Evolutionary conservation across 371 early-diverging fungal species (phyloP), one percentile per base, ranked within the genome.

Genomic region (Lichtheimia ornata): DNA sequence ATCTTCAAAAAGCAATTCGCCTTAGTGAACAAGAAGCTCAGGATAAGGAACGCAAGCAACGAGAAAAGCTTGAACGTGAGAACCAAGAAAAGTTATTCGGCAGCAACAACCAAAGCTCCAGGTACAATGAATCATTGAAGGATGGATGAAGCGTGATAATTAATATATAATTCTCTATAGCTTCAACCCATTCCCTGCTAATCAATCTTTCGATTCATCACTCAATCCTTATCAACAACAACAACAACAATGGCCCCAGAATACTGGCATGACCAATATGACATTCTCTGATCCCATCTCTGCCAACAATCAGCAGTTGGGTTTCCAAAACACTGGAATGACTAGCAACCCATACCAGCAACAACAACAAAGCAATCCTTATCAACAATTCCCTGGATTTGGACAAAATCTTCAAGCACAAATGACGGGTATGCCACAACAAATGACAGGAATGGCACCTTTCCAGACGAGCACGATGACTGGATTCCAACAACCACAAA

Each of bases 11-110:
- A 42, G 81, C 81, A 2, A 62, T 80, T 12, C 66, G 69, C 17
- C 59, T 80, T 20, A 80, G 81, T 49, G 71, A 75, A 56, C 67
- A 72, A 63, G 79, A 78, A 51, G 73, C 71, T 11, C 40, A 58
- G n/a, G 77, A 77, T 25, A 68, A 71, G 42, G 77, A 76, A 60
- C 63, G 56, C 49, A 68, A 69, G 51, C 62, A 73, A 41, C 61
- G 54, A 41, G 72, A 72, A 44, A 59, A 59, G 35, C 60, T 72
- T 12, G 69, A 79, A 55, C 60, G 61, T 25, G 62, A 70, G 56
- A 83, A 86, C 49, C 75, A 79, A 47, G 73, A 76, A 11, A 85
- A 76, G 56, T 59, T 82, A 13, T 72, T 75, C 55, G 63, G 69
- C 47, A 22, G 47, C 22, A n/a, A 47, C 18, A 47, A 47, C 17